Conservation (phyloP, 2,329 filamentous ascomycete genomes). For the Didymella lethalis region DNA sequence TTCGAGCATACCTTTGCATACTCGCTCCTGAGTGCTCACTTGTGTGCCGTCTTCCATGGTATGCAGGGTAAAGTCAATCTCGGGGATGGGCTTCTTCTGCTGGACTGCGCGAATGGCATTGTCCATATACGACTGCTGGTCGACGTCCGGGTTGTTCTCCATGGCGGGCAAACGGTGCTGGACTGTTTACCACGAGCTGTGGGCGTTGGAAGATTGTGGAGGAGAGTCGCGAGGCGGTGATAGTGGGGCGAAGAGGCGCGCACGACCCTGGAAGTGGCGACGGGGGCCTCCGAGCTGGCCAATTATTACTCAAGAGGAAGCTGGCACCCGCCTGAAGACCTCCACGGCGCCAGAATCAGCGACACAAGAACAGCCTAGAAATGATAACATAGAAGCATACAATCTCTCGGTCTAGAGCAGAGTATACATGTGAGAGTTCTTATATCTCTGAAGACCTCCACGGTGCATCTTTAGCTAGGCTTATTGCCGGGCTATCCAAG, state of each 20-base stretch:
- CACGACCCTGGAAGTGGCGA: slow-evolving; percentile 40
- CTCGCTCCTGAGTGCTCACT: slow-evolving; percentile 93
- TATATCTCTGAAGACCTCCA: too few relatives aligned
- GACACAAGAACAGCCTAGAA: too few relatives aligned
- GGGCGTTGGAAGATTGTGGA: slow-evolving; percentile 35
- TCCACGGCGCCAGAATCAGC: too few relatives aligned
- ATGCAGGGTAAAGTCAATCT: slow-evolving; percentile 98
- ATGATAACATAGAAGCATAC: too few relatives aligned
- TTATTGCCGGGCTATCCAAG: slow-evolving; percentile 13
- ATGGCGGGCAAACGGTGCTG: slow-evolving; percentile 38
- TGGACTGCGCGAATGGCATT: slow-evolving; percentile 91
- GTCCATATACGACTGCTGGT: slow-evolving; percentile 67
- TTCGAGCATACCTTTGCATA: slow-evolving; percentile 85
- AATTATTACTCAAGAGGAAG: too few relatives aligned
- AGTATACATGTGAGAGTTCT: too few relatives aligned
- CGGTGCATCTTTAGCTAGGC: too few relatives aligned
- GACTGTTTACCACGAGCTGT: slow-evolving; percentile 31
- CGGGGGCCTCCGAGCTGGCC: slow-evolving; percentile 14
- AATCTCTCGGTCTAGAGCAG: too few relatives aligned
- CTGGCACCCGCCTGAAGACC: too few relatives aligned
- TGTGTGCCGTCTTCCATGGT: slow-evolving; percentile 97
- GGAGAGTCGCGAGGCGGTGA: slow-evolving; percentile 39
- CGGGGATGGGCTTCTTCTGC: slow-evolving; percentile 93
- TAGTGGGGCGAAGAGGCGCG: slow-evolving; percentile 42
- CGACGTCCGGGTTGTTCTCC: slow-evolving; percentile 46